These are phyloP conservation scores for Eremochloa ophiuroides DNA, from an alignment of 176 grass and related monocot species.

Conservation along the genomic window DNA sequence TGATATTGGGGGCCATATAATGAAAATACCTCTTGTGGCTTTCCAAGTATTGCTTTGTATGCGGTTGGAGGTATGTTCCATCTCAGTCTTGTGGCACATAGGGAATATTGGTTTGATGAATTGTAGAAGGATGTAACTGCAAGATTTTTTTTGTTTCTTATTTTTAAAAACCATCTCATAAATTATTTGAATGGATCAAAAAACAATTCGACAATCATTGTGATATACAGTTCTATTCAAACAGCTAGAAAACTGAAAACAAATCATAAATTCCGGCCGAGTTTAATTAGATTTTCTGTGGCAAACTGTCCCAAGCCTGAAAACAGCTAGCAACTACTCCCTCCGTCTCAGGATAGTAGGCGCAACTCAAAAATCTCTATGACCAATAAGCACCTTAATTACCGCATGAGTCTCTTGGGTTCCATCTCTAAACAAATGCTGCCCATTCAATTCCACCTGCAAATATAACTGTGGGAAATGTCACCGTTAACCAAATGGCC, in stretches of 20 bases:
- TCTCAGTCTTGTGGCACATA: constrained; percentile 7
- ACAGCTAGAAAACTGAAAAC: background rate
- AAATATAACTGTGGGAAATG: too few species aligned
- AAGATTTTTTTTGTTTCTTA: background rate
- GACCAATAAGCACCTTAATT: too few species aligned
- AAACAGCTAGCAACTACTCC: background rate
- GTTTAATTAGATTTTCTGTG: background rate
- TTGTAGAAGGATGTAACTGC: background rate
- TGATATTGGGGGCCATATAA: constrained; percentile 88
- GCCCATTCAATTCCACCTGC: too few species aligned
- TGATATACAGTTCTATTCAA: background rate
- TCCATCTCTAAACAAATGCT: too few species aligned
- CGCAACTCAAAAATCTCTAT: too few species aligned
- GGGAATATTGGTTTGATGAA: background rate
- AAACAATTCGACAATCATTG: background rate
- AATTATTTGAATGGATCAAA: background rate
- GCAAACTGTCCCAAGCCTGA: background rate
- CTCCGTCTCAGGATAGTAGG: too few species aligned
- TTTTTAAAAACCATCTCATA: background rate
- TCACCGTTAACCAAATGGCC: too few species aligned
- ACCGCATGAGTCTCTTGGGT: too few species aligned
- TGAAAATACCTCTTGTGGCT: constrained; percentile 88
- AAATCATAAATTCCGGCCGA: background rate
- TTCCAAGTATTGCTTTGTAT: constrained; percentile 97
- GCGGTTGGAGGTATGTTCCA: constrained; percentile 69